Evolutionary conservation across 768 basidiomycete species (phyloP), one percentile per base, ranked within the genome.

Genomic region (Auriscalpium microsporum): DNA sequence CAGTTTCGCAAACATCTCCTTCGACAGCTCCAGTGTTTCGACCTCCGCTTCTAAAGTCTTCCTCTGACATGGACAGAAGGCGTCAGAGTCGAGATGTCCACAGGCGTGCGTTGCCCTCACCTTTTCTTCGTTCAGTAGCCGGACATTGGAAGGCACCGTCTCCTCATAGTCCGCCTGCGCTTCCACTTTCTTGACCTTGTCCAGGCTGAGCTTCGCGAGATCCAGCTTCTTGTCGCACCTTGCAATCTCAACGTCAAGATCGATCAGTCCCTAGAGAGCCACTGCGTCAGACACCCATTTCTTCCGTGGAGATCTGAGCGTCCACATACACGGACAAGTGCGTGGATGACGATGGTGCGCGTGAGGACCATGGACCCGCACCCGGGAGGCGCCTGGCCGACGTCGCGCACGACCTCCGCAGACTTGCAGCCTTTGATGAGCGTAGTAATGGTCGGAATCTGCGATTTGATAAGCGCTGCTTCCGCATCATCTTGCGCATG

Each of bases 161-260:
- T 77, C 77, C 63, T 80, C 80, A 67, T 97, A 96, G 63, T 90
- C 87, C 1, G 84, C 72, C 60, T 88, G 84, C 2, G 78, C 74
- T 58, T 86, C 80, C 16, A 83, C 67, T 69, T 93, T 94, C 56
- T 72, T 62, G 38, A 95, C 72, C 75, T 96, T 97, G 53, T 85
- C 81, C 45, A 88, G 72, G 60, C 81, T 86, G 50, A 88, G 59
- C 52, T 77, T 74, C 2, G 82, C 84, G 10, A 93, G 72, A 40
- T 86, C 81, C 2, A 90, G 78, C 71, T 94, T 96, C 81, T 96
- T 97, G 65, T 91, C 83, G 58, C 86, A 84, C 70, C 94, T 97
- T 42, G 79, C 74, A 46, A 96, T 87, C 71, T 98, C 95, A 2
- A 80, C 82, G 47, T 91, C 85, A 7, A 95, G 72, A 70, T 98